Evolutionary conservation across 2,329 filamentous ascomycete species (phyloP).

Genomic region (Anthostomella pinea): DNA sequence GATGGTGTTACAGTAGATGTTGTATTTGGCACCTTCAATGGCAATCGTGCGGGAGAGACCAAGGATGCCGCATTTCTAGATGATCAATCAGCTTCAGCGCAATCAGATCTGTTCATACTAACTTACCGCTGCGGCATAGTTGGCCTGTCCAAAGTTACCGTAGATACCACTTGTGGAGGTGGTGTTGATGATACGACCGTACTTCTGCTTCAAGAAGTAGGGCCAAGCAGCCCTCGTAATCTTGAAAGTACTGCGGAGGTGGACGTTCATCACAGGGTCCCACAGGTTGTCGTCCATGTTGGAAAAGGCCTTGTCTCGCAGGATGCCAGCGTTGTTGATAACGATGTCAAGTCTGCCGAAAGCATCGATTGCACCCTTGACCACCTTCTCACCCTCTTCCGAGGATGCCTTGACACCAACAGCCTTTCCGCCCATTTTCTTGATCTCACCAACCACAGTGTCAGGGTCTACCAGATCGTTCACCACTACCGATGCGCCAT

Average conservation of each 20-base stretch:
- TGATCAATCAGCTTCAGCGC: constrained; percentile 18
- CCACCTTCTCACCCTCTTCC: constrained; percentile 85
- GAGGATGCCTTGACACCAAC: constrained; percentile 91
- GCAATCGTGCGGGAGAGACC: constrained; percentile 93
- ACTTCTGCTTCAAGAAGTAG: constrained; percentile 97
- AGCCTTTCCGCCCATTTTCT: constrained; percentile 82
- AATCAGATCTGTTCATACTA: constrained; percentile 1
- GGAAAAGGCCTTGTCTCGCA: constrained; percentile 94
- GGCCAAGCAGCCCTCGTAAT: constrained; percentile 97
- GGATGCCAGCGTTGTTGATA: constrained; percentile 97
- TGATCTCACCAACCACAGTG: constrained; percentile 86
- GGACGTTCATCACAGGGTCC: constrained; percentile 89
- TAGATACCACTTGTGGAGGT: constrained; percentile 97
- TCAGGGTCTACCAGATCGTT: constrained; percentile 96
- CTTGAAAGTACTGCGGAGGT: constrained; percentile 93
- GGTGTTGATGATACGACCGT: constrained; percentile 94
- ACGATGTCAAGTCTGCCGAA: constrained; percentile 93
- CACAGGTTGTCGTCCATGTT: constrained; percentile 97
- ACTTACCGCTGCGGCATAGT: constrained; percentile 86
- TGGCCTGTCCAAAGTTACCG: constrained; percentile 97
- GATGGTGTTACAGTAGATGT: constrained; percentile 97
- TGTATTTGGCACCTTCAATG: constrained; percentile 92
- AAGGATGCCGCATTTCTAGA: constrained; percentile 83
- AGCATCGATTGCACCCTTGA: constrained; percentile 90
- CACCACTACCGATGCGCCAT: constrained; percentile 81